Evolutionary conservation across 257 asterid genomes (phyloP).

Genomic region (Nicotiana knightiana): DNA sequence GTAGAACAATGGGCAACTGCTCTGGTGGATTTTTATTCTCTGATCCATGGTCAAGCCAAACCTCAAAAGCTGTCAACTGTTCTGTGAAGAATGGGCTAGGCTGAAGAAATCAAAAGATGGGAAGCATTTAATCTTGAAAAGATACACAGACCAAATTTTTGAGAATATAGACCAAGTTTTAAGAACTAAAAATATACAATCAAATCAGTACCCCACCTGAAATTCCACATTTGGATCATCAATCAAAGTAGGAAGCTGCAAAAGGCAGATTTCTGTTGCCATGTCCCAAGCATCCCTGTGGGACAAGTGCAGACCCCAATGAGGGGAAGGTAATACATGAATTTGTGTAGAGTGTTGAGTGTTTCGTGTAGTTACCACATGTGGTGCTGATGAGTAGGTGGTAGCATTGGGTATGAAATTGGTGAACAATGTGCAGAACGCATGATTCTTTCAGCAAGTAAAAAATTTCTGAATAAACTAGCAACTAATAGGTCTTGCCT

Average conservation of each 20-base stretch:
- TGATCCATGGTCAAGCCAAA: constrained; percentile 99
- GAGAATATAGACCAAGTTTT: not conserved
- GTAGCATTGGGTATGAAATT: constrained; percentile 78
- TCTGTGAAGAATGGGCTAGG: constrained; percentile 78
- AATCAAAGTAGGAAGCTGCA: constrained; percentile 86
- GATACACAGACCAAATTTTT: not conserved
- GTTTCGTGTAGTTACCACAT: constrained; percentile 61
- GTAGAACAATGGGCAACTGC: constrained; percentile 97
- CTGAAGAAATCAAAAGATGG: constrained; percentile 32
- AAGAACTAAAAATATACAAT: not conserved
- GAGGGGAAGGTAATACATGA: constrained; percentile 11
- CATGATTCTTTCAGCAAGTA: constrained; percentile 98
- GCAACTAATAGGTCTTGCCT: constrained; percentile 98
- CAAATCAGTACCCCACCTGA: constrained; percentile 46
- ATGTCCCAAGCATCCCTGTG: constrained; percentile 99
- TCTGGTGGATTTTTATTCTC: constrained; percentile 91
- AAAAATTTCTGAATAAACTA: constrained; percentile 85
- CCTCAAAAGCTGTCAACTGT: constrained; percentile 93
- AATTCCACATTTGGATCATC: constrained; percentile 90
- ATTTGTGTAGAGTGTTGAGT: not conserved
- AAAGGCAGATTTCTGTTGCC: constrained; percentile 99
- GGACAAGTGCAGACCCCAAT: constrained; percentile 12
- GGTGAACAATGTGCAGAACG: constrained; percentile 99
- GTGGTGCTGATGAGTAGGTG: constrained; percentile 97
- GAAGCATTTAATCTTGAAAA: not conserved